phyloP scores from a whole-genome alignment of 164 flowering plant species.

The Dillenia suffruticosa region DNA sequence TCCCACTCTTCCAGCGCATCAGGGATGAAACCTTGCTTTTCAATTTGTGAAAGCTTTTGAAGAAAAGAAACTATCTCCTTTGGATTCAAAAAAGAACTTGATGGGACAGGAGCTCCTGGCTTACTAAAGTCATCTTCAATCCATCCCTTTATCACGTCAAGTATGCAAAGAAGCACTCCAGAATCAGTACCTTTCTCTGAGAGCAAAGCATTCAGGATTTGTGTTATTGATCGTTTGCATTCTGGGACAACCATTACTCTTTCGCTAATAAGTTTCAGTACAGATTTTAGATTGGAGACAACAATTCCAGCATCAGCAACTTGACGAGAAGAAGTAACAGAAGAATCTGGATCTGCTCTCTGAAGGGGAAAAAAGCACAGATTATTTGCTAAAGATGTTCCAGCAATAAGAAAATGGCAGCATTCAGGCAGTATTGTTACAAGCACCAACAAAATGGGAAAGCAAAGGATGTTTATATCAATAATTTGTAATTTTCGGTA shows the following conservation, averaged over 20 bases:
- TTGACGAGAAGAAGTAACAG: constrained; percentile 84
- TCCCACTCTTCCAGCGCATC: constrained; percentile 83
- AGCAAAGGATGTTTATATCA: too few species aligned
- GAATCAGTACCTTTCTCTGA: constrained; percentile 89
- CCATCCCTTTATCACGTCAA: constrained; percentile 89
- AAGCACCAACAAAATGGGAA: too few species aligned
- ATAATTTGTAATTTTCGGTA: too few species aligned
- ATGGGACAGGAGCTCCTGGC: constrained; percentile 38
- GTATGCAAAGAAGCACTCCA: constrained; percentile 83
- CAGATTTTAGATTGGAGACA: constrained; percentile 71
- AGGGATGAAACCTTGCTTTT: constrained; percentile 64
- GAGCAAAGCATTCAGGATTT: constrained; percentile 64
- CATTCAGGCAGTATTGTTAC: too few species aligned
- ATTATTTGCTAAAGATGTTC: not conserved
- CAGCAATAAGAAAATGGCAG: not conserved
- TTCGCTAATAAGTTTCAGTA: constrained; percentile 76
- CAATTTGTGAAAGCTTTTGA: constrained; percentile 95
- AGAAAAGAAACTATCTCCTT: constrained; percentile 88
- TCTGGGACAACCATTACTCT: constrained; percentile 85
- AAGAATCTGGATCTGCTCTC: constrained; percentile 80
- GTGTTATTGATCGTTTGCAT: constrained; percentile 66
- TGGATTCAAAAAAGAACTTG: constrained; percentile 50
- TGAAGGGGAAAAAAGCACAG: constrained; percentile 29
- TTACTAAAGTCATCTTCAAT: constrained; percentile 69
- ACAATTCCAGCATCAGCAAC: constrained; percentile 72